These are phyloP conservation scores for Trichoderma gracile DNA, from an alignment of 2,329 filamentous ascomycete genomes.

Conservation along the genomic window DNA sequence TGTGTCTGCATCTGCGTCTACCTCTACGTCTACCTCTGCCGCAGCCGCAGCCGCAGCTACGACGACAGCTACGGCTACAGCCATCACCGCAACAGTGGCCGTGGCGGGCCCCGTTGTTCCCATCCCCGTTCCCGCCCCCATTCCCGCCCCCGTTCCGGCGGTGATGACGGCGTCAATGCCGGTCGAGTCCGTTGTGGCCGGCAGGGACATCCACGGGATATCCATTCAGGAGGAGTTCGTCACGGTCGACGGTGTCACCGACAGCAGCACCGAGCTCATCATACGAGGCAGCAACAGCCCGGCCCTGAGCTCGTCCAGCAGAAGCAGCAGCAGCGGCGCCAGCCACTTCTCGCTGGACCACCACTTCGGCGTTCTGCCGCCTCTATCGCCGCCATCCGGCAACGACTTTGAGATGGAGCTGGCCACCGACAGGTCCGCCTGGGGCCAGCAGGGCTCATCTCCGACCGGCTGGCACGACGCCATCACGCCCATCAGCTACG, in stretches of 20 bases:
- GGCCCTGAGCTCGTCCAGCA: conserved; percentile 19
- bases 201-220: neutral
- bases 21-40: no score
- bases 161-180: neutral
- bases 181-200: neutral
- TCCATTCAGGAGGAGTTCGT: neutral
- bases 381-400: conserved; percentile 10
- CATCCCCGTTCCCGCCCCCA: no score
- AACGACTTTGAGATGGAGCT: conserved; percentile 29
- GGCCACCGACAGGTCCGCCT: conserved; percentile 28
- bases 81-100: no score
- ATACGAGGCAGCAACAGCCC: conserved; percentile 20
- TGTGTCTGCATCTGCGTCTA: no score
- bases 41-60: no score
- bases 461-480: conserved; percentile 31
- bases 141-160: neutral
- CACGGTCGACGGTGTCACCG: neutral
- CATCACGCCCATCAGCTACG: conserved; percentile 33
- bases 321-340: conserved; percentile 1
- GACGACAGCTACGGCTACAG: no score
- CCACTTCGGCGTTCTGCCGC: conserved; percentile 17
- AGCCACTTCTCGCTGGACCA: conserved; percentile 22
- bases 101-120: no score
- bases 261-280: conserved; percentile 16
- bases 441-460: conserved; percentile 31